phyloP scores from a whole-genome alignment of 208 protist species.

The Trypanosoma cruzi region DNA sequence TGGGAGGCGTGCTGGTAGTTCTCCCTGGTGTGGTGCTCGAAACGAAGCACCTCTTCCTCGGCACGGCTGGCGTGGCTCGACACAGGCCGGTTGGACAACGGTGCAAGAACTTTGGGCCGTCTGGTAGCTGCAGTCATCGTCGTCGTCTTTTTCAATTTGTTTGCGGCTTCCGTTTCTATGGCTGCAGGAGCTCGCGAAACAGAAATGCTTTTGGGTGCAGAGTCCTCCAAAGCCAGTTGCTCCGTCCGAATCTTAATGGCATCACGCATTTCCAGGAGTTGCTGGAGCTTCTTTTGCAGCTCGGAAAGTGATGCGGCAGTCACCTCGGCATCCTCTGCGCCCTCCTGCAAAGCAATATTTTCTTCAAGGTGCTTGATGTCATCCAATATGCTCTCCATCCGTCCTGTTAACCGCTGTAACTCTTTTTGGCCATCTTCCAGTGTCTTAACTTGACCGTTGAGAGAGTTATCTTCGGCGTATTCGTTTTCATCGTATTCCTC shows the following conservation, averaged over 20 bases:
- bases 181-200: background rate
- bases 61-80: constrained; percentile 6
- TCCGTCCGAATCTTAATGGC: constrained; percentile 62
- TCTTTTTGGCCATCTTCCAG: constrained; percentile 15
- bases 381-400: constrained; percentile 72
- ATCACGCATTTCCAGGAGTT: constrained; percentile 80
- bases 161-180: background rate
- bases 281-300: constrained; percentile 78
- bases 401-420: constrained; percentile 55
- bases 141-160: background rate
- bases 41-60: constrained; percentile 21
- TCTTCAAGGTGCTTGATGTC: constrained; percentile 84
- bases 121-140: background rate
- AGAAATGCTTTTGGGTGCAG: background rate
- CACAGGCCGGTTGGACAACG: constrained; percentile 9
- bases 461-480: background rate
- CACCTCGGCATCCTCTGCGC: constrained; percentile 62
- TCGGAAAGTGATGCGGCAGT: constrained; percentile 68
- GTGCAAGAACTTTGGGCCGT: constrained; percentile 9
- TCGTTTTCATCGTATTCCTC: constrained; percentile 2
- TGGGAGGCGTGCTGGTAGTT: constrained; percentile 1
- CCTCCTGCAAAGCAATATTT: constrained; percentile 55
- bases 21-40: background rate
- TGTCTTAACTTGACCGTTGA: background rate
- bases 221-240: constrained; percentile 16